Evolutionary conservation across 257 asterid genomes (phyloP), one percentile per base, ranked within the genome.

Genomic region (Solanum sparsipilum): DNA sequence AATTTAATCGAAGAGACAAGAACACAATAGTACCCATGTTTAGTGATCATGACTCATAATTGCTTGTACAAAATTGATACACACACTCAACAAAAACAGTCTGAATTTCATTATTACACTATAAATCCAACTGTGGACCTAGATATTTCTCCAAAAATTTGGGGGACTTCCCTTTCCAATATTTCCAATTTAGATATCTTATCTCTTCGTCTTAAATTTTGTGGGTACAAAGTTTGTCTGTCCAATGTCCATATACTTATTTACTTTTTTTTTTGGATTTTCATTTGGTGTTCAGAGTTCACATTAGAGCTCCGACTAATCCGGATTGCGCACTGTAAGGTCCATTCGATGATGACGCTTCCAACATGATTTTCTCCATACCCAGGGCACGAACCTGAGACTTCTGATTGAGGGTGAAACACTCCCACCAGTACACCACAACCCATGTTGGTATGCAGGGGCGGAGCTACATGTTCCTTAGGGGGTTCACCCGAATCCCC

Each of bases 381-480:
- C 0, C 6, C 16, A 44, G 16, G 0, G 0, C 52, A 12, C 2
- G 52, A 44, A 44, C 16, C 2, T 3, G 0, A 44, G 1, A 44
- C 52, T 4, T 44, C 2, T 44, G 0, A 12, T 44, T 44, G 52
- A 12, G 16, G 16, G 16, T 44, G 16, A 44, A 44, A 0, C 1
- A 12, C 16, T 44, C 16, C 6, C 5, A 44, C 5, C 16, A 44
- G 16, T 11, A 3, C 15, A 44, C 52, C 16, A 44, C 52, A 44
- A 44, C 16, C 15, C 44, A 39, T 39, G 12, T 39, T 39, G 13
- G 12, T 9, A 39, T 38, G 41, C 41, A 2, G 3, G 41, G 41
- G 41, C 11, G 41, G 41, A 38, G 10, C 41, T 38, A 38, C 0
- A 3, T 38, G 41, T 38, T 38, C 3, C 41, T 38, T 38, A 38